Evolutionary conservation across 2,329 filamentous ascomycete species (phyloP).

Genomic region (Ophiognomonia clavigignenti-juglandacearum): DNA sequence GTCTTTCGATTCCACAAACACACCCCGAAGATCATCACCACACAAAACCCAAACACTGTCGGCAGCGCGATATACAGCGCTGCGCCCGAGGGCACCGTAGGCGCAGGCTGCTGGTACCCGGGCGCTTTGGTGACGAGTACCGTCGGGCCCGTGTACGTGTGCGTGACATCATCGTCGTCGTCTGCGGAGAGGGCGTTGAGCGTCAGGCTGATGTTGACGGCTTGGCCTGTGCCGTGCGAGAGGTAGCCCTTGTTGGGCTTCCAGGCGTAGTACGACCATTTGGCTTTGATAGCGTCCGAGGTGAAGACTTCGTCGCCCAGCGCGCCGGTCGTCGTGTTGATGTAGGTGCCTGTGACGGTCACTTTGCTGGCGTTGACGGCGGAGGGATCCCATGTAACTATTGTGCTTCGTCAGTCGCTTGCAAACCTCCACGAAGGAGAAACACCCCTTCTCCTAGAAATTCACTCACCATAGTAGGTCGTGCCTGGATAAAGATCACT

Average conservation of each 20-base stretch:
- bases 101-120: constrained; percentile 25
- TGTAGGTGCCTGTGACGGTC: constrained; percentile 31
- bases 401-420: neutral
- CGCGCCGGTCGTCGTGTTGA: constrained; percentile 31
- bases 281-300: constrained; percentile 30
- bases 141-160: constrained; percentile 29
- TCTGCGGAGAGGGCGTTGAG: constrained; percentile 35
- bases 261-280: constrained; percentile 45
- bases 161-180: constrained; percentile 21
- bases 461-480: constrained; percentile 46
- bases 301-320: constrained; percentile 26
- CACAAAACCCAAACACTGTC: constrained; percentile 40
- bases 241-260: constrained; percentile 34
- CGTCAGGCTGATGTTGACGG: constrained; percentile 44
- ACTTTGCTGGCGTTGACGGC: constrained; percentile 42
- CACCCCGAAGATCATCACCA: constrained; percentile 47
- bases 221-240: constrained; percentile 22
- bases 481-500: constrained; percentile 38
- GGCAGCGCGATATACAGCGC: constrained; percentile 51
- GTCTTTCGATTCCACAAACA: constrained; percentile 50
- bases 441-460: too few relatives aligned
- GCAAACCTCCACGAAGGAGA: neutral
- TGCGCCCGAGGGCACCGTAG: constrained; percentile 29
- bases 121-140: constrained; percentile 35
- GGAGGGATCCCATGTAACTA: constrained; percentile 54